phyloP scores from a whole-genome alignment of 352 stramenopile genomes.

The Elongisporangium prolatum region DNA sequence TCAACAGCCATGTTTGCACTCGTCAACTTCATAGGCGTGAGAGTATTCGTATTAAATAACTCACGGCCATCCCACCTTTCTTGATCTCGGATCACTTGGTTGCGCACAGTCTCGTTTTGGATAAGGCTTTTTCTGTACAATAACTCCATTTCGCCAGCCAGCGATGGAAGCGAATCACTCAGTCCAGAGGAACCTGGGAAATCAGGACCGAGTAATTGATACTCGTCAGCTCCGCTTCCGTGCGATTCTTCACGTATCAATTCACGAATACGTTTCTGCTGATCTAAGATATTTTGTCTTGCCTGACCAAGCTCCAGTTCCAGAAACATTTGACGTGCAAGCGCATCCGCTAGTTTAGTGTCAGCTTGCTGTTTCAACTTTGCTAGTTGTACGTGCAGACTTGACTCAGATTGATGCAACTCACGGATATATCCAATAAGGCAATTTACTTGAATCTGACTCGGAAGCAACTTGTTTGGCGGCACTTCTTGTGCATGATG shows the following conservation, averaged over 20 bases:
- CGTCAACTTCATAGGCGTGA: neutral
- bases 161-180: neutral
- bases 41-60: neutral
- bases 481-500: constrained; percentile 32
- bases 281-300: neutral
- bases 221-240: neutral
- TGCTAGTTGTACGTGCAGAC: constrained; percentile 51
- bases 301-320: neutral
- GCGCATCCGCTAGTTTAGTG: neutral
- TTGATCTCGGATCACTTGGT: neutral
- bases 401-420: constrained; percentile 61
- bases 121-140: neutral
- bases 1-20: neutral
- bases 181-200: neutral
- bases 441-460: constrained; percentile 50
- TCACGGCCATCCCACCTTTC: neutral
- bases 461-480: constrained; percentile 53
- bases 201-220: neutral
- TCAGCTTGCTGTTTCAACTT: constrained; percentile 26
- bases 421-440: constrained; percentile 77
- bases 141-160: neutral
- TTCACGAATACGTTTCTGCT: neutral
- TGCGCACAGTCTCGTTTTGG: neutral
- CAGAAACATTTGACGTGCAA: neutral
- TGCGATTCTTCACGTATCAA: neutral